A percentile compares a stretch with the other conserved stretches of the same genome.
These are phyloP conservation scores for Nakaseomyces nivariensis DNA, from an alignment of 1,139 yeast genomes.

Conservation along the genomic window DNA sequence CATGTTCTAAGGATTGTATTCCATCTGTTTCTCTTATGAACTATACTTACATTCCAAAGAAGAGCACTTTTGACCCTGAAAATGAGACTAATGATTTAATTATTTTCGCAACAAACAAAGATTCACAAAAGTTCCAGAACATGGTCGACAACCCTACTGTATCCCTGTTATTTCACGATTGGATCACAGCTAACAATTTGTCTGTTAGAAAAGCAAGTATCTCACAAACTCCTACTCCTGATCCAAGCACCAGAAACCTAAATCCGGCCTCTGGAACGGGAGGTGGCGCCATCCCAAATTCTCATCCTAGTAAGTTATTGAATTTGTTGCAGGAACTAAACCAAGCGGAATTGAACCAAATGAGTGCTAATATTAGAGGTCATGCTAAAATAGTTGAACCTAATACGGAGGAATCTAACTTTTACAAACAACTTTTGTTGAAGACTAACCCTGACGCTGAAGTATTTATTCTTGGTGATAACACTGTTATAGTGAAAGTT, in stretches of 20 bases:
- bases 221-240: constrained; percentile 19
- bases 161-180: constrained; percentile 74
- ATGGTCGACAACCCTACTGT: constrained; percentile 61
- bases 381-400: constrained; percentile 46
- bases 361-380: constrained; percentile 73
- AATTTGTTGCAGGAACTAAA: constrained; percentile 63
- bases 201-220: constrained; percentile 22
- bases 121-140: constrained; percentile 64
- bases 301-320: constrained; percentile 35
- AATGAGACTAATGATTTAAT: constrained; percentile 37
- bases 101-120: constrained; percentile 57
- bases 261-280: constrained; percentile 2
- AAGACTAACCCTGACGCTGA: constrained; percentile 60
- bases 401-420: constrained; percentile 36
- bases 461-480: constrained; percentile 53
- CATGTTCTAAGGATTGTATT: constrained; percentile 46
- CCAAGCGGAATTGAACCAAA: constrained; percentile 63
- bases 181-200: constrained; percentile 53
- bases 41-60: constrained; percentile 50
- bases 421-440: constrained; percentile 48
- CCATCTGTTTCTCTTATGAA: constrained; percentile 91
- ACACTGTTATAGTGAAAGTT: constrained; percentile 57
- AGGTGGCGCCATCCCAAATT: constrained; percentile 6
- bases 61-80: constrained; percentile 28
- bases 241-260: not conserved